phyloP scores from a whole-genome alignment of 1,139 yeast species.

The Zhuliangozyma parablackwelliae region DNA sequence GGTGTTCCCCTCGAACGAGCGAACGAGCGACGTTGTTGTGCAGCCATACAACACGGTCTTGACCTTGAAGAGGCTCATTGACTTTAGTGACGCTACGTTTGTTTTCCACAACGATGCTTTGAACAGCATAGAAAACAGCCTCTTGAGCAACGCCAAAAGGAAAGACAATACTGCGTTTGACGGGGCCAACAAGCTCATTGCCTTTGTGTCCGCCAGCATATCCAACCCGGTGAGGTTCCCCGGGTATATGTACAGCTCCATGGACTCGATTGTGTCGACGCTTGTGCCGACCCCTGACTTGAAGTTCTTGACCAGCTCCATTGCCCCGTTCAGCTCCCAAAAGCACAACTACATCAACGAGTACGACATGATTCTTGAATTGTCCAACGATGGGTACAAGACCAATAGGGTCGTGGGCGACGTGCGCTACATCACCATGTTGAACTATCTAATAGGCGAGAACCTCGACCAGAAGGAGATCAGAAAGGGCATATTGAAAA shows the following conservation, averaged over 20 bases:
- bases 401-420: conserved; percentile 51
- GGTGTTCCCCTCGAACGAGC: conserved; percentile 75
- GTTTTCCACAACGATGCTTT: conserved; percentile 90
- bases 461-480: conserved; percentile 67
- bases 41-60: conserved; percentile 91
- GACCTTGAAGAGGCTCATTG: conserved; percentile 76
- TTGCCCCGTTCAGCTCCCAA: conserved; percentile 72
- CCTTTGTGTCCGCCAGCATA: conserved; percentile 78
- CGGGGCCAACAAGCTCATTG: conserved; percentile 79
- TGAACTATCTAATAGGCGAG: conserved; percentile 72
- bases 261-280: conserved; percentile 78
- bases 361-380: conserved; percentile 78
- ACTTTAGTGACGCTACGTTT: conserved; percentile 78
- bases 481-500: conserved; percentile 72
- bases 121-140: conserved; percentile 55
- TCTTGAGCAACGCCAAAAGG: conserved; percentile 21
- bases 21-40: conserved; percentile 88
- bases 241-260: conserved; percentile 82
- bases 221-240: conserved; percentile 91
- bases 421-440: conserved; percentile 57
- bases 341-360: conserved; percentile 70
- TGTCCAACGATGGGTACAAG: conserved; percentile 73
- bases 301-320: conserved; percentile 81
- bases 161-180: conserved; percentile 40
- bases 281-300: conserved; percentile 85